A percentile compares a stretch with the other conserved stretches of the same genome.
These are phyloP conservation scores for Allium sativum DNA, from an alignment of 106 monocot genomes.

Conservation along the genomic window DNA sequence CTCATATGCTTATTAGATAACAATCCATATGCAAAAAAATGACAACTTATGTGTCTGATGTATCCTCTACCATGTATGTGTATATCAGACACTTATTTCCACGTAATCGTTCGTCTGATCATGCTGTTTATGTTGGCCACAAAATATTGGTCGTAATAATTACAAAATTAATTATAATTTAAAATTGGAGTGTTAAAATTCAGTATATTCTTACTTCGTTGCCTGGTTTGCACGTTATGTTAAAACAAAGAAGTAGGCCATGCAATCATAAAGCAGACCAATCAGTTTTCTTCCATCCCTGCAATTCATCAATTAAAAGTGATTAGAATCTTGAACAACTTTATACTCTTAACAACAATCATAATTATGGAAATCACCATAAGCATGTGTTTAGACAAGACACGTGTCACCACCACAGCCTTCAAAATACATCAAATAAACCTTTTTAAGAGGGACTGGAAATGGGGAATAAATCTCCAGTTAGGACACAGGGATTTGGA, in stretches of 20 bases:
- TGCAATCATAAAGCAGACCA: constrained; percentile 12
- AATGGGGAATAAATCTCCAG: constrained; percentile 2
- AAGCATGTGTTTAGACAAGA: constrained; percentile 7
- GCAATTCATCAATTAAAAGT: constrained; percentile 20
- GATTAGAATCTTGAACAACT: constrained; percentile 22
- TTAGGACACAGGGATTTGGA: neutral
- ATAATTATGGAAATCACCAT: neutral
- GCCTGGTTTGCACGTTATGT: neutral
- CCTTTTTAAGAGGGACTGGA: constrained; percentile 6
- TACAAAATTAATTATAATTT: neutral
- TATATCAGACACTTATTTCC: neutral
- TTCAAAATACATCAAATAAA: neutral
- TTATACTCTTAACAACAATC: constrained; percentile 34
- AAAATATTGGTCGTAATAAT: neutral
- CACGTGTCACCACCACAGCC: neutral
- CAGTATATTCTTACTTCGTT: neutral
- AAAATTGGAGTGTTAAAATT: neutral
- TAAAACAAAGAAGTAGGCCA: neutral
- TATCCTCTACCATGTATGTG: neutral
- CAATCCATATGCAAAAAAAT: too few species aligned
- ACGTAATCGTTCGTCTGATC: too few species aligned
- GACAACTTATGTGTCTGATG: neutral
- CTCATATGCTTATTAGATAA: too few species aligned
- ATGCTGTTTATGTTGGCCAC: neutral
- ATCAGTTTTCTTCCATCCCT: constrained; percentile 11